Base-by-base conservation (phyloP, 2,329 filamentous ascomycete species). In the Leptodontidium sp. region DNA sequence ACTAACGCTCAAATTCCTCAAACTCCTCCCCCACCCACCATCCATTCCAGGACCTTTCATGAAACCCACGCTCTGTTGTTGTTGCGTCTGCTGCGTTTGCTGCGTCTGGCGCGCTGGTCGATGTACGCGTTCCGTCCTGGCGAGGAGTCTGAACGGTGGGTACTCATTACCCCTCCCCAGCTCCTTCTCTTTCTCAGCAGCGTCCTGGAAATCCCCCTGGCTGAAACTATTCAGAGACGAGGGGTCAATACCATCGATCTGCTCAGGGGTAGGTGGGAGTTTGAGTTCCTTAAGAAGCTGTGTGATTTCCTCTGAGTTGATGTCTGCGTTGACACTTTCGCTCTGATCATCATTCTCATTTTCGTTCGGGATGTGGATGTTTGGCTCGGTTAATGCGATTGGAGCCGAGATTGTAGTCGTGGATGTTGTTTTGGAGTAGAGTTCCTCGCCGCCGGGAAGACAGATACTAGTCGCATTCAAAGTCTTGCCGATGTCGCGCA, bases 401-500 rank as follows among this genome's bases (percentile, higher is more conserved):
- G 6, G n/a, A 1, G 61, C 49, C 8, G 61, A 64, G 11, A 29
- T 14, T 5, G 24, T n/a, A 12, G 58, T 50, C 7, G 21, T 21
- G 4, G 61, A 38, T 4, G 17, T 21, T 21, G 24, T 38, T 2
- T 26, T 45, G 1, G 57, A 49, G 40, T 70, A 72, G 4, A 77
- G 49, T 1, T 73, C 69, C 24, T 84, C 80, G 0, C 86, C 88
- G 0, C 89, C 90, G 0, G 93, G 93, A 0, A 97, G 84, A 5
- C 86, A 84, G n/a, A 97, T 87, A 32, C 88, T 86, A 1, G 81
- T 81, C 0, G 93, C 93, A 26, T 90, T 87, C 0, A 98, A 83
- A 0, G 91, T 94, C 70, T 91, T 88, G 35, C 90, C 91, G 67
- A 98, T 97, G 76, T 98, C 95, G 35, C 91, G 87, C 12, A 98